Evolutionary conservation across 306 rosid genomes (phyloP).

Genomic region (Benincasa hispida): DNA sequence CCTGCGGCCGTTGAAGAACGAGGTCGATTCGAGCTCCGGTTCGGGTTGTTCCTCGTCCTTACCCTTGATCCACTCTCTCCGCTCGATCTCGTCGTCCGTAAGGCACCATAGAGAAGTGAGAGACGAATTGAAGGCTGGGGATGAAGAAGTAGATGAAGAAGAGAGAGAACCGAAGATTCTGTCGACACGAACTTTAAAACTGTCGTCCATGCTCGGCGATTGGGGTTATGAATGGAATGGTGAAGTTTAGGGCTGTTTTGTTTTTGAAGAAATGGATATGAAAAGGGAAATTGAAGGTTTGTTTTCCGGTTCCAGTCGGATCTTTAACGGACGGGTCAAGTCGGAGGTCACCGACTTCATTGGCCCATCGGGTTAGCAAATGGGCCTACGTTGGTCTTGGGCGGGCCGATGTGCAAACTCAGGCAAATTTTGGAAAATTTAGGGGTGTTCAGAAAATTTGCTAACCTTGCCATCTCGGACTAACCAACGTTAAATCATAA

Average conservation of each 20-base stretch:
- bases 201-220: conserved; percentile 37
- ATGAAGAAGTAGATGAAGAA: conserved; percentile 11
- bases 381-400: background rate
- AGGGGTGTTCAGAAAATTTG: too few relatives aligned
- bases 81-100: conserved; percentile 52
- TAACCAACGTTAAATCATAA: too few relatives aligned
- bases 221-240: background rate
- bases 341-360: background rate
- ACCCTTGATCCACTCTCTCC: conserved; percentile 30
- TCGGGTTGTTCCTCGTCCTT: conserved; percentile 22
- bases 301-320: background rate
- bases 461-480: too few relatives aligned
- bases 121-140: conserved; percentile 17
- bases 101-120: conserved; percentile 65
- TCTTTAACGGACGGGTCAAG: background rate
- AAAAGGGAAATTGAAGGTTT: background rate
- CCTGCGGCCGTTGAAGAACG: background rate
- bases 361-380: background rate
- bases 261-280: background rate
- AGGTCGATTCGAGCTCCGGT: conserved; percentile 14
- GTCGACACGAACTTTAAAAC: conserved; percentile 42
- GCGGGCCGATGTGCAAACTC: background rate
- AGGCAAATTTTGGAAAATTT: too few relatives aligned
- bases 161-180: conserved; percentile 33
- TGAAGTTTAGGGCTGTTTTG: conserved; percentile 2